Evolutionary conservation across 371 early-diverging fungal species (phyloP).

Genomic region (Rhizopus arrhizus): DNA sequence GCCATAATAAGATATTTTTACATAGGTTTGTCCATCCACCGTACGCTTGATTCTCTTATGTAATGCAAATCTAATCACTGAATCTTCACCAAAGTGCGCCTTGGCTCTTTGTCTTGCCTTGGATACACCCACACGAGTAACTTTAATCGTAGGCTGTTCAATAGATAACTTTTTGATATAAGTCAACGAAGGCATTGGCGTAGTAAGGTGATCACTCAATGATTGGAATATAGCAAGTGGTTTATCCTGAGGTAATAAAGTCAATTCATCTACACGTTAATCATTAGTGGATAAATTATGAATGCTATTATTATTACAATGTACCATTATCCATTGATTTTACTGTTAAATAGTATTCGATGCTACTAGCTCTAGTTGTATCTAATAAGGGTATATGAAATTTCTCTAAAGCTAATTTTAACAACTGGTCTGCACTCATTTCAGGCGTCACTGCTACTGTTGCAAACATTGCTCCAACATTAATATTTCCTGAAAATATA

Average conservation of each 20-base stretch:
- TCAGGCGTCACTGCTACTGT: slow-evolving; percentile 57
- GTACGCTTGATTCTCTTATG: slow-evolving; percentile 57
- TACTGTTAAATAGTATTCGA: slow-evolving; percentile 65
- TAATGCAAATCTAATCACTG: slow-evolving; percentile 52
- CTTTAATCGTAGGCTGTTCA: slow-evolving; percentile 36
- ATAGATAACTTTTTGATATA: slow-evolving; percentile 42
- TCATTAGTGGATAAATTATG: not conserved
- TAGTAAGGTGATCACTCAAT: slow-evolving; percentile 60
- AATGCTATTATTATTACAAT: not conserved
- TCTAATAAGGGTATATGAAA: slow-evolving; percentile 55
- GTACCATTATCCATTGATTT: slow-evolving; percentile 65
- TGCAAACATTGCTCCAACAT: slow-evolving; percentile 61
- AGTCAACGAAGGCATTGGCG: slow-evolving; percentile 59
- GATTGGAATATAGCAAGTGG: slow-evolving; percentile 65
- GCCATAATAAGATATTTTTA: slow-evolving; percentile 46
- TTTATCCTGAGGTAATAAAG: slow-evolving; percentile 58
- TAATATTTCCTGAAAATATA: slow-evolving; percentile 65
- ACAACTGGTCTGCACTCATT: slow-evolving; percentile 60
- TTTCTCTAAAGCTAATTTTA: slow-evolving; percentile 58
- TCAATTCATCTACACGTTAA: slow-evolving; percentile 57
- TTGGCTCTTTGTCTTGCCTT: slow-evolving; percentile 38
- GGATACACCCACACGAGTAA: slow-evolving; percentile 40
- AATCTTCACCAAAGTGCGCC: slow-evolving; percentile 47
- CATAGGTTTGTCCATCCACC: slow-evolving; percentile 45
- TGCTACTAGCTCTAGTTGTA: slow-evolving; percentile 29